Evolutionary conservation across 331 rosid species (phyloP), one percentile per base, ranked within the genome.

Genomic region (Dryas integrifolia): DNA sequence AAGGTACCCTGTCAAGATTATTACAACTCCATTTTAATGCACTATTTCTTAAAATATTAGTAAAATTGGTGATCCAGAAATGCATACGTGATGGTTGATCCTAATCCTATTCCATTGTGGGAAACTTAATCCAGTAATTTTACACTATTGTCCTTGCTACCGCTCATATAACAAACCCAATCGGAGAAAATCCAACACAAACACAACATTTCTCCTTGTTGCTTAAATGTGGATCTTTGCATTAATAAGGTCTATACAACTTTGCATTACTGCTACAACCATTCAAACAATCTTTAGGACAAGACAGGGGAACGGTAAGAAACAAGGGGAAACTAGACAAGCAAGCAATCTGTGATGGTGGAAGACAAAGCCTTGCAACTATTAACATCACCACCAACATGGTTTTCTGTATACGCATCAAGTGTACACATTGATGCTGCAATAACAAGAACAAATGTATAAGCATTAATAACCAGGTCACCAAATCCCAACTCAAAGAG

Each of bases 371-470:
- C 78, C 80, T 83, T 66, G 70, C 58, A 83, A 78, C 73, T 72
- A 69, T 51, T 74, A 75, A 85, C 76, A 73, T 75, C 82, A 73
- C 39, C 70, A 82, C 56, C 39, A 73, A 76, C 84, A 85, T 77
- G 74, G 79, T 77, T 81, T 76, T 82, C 86, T 86, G 78, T 87
- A 59, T 72, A 79, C 85, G 82, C 77, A 82, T 86, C 80, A 81
- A 71, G 83, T 86, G 79, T 85, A 87, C 89, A 85, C 80, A 60
- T 75, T 80, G 80, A 85, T 73, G 86, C 82, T 74, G 86, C 79
- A 78, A 86, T 77, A 72, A 78, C 61, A 80, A 80, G 78, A 64
- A 80, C 64, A 80, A 79, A 16, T 66, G 77, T 71, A 80, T 61
- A 83, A 46, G 79, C 75, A 74, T 70, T 67, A 35, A 71, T 56